phyloP scores from a whole-genome alignment of 768 basidiomycete genomes.

The Hypholoma sublateritium region DNA sequence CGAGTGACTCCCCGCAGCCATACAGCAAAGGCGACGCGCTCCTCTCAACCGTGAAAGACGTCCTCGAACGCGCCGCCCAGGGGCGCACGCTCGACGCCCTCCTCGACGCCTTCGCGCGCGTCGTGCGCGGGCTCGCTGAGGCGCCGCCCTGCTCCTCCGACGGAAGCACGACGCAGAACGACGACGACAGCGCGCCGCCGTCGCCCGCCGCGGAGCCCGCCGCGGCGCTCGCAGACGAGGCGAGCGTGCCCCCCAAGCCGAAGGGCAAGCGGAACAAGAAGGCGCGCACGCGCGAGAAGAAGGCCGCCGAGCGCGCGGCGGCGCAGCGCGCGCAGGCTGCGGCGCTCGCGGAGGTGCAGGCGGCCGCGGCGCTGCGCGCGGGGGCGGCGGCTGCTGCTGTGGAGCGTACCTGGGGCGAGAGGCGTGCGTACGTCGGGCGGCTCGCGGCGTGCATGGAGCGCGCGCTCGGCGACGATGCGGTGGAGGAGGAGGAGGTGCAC shows the following conservation, averaged over 20 bases:
- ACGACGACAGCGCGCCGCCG: conserved; percentile 8
- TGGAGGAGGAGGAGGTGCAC: conserved; percentile 16
- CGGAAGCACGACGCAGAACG: conserved; percentile 13
- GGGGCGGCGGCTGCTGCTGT: conserved; percentile 7
- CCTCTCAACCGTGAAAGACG: conserved; percentile 28
- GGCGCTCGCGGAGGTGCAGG: conserved; percentile 5
- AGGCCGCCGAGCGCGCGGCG: conserved; percentile 3
- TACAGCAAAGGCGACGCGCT: conserved; percentile 9
- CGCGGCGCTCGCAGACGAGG: neutral
- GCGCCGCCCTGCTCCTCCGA: conserved; percentile 12
- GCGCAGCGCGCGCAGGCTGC: conserved; percentile 4
- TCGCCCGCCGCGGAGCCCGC: neutral
- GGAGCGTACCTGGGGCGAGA: no score
- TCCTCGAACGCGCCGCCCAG: conserved; percentile 34
- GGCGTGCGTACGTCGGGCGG: conserved; percentile 16
- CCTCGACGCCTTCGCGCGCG: conserved; percentile 20
- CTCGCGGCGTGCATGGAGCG: conserved; percentile 23
- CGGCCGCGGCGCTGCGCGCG: neutral
- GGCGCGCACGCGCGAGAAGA: conserved; percentile 9
- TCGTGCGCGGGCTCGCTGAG: conserved; percentile 18
- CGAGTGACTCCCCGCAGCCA: conserved; percentile 21
- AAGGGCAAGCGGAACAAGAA: conserved; percentile 15
- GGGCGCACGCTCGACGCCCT: conserved; percentile 32
- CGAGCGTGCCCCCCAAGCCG: neutral
- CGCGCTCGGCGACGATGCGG: conserved; percentile 18